These are phyloP conservation scores for Phytopythium oedochilum DNA, from an alignment of 352 stramenopile species.

Conservation along the genomic window DNA sequence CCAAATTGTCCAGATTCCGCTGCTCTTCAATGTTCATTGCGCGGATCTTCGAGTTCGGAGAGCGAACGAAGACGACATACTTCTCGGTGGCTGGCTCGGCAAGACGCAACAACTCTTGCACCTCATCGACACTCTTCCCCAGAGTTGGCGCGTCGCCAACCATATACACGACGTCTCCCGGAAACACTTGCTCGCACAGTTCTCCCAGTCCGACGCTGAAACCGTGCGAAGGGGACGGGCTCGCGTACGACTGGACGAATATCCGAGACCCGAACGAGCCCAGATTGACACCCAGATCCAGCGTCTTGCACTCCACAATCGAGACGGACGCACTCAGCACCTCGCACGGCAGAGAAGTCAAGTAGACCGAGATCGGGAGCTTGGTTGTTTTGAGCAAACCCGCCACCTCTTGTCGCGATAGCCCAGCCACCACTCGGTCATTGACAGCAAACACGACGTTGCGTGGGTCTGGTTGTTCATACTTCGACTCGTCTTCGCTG, in stretches of 20 bases:
- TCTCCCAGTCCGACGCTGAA: conserved; percentile 40
- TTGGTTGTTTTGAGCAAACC: conserved; percentile 28
- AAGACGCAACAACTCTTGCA: conserved; percentile 26
- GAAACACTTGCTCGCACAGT: conserved; percentile 57
- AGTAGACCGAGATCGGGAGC: conserved; percentile 35
- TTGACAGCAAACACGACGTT: conserved; percentile 50
- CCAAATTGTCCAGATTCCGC: conserved; percentile 16
- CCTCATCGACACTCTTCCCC: conserved; percentile 29
- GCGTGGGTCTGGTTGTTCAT: neutral
- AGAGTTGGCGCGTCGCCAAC: conserved; percentile 27
- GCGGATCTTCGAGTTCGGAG: conserved; percentile 38
- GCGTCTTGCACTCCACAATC: conserved; percentile 45
- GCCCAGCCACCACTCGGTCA: conserved; percentile 41
- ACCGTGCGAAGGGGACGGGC: conserved; percentile 11
- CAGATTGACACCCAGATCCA: conserved; percentile 38
- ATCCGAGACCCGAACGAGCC: conserved; percentile 27
- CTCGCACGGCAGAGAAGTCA: conserved; percentile 38
- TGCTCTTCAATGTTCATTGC: conserved; percentile 20
- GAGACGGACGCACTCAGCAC: conserved; percentile 56
- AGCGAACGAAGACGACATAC: conserved; percentile 34
- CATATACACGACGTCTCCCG: conserved; percentile 58
- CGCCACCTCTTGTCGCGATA: conserved; percentile 28
- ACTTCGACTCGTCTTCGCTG: neutral
- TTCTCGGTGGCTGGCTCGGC: conserved; percentile 17
- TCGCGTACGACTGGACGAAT: conserved; percentile 39